phyloP scores from a whole-genome alignment of 805 yeast genomes.

The Citeromyces matritensis region DNA sequence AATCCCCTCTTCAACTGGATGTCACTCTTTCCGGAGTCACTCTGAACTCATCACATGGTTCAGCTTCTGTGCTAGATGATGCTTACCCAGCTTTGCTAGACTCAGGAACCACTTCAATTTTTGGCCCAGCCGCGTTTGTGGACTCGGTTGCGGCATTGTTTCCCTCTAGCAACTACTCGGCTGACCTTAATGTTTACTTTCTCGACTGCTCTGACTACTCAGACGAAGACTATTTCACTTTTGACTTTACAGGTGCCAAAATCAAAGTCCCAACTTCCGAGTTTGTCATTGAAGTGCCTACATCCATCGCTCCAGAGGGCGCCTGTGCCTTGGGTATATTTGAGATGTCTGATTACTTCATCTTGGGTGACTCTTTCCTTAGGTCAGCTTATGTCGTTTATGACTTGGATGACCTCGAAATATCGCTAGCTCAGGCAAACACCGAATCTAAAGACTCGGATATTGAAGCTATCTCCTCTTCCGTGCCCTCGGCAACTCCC shows the following conservation, averaged over 20 bases:
- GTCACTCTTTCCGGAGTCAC: slow-evolving; percentile 28
- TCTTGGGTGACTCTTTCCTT: slow-evolving; percentile 40
- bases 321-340: slow-evolving; percentile 29
- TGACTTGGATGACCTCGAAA: slow-evolving; percentile 28
- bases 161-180: slow-evolving; percentile 23
- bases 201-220: slow-evolving; percentile 22
- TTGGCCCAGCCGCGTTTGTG: slow-evolving; percentile 21
- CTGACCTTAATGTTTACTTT: slow-evolving; percentile 25
- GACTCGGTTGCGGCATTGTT: slow-evolving; percentile 12
- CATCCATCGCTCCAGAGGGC: slow-evolving; percentile 6
- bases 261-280: slow-evolving; percentile 30
- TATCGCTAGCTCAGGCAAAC: slow-evolving; percentile 31
- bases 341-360: slow-evolving; percentile 15
- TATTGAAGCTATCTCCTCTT: slow-evolving; percentile 25
- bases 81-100: slow-evolving; percentile 30
- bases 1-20: slow-evolving; percentile 27
- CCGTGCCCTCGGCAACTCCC: slow-evolving; percentile 34
- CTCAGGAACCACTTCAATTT: slow-evolving; percentile 40
- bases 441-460: slow-evolving; percentile 16
- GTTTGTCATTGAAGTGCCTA: slow-evolving; percentile 8
- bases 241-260: slow-evolving; percentile 42
- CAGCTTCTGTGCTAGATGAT: slow-evolving; percentile 10
- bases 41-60: slow-evolving; percentile 7
- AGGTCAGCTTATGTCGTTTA: slow-evolving; percentile 37
- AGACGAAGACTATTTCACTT: slow-evolving; percentile 16